phyloP scores from a whole-genome alignment of 208 protist species.

The Lotmaria passim region DNA sequence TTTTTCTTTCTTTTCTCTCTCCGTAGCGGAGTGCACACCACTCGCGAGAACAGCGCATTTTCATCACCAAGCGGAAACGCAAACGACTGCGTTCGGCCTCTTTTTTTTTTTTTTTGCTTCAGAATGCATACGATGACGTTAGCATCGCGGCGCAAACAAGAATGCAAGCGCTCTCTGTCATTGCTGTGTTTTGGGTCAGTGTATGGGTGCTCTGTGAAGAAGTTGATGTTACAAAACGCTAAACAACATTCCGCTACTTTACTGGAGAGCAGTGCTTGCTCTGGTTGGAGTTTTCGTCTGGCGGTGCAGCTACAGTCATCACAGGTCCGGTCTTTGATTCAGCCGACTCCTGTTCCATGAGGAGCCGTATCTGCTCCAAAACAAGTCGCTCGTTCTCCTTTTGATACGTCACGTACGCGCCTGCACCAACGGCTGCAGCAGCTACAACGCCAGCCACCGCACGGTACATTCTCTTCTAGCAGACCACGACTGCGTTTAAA shows the following conservation, averaged over 20 bases:
- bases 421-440: constrained; percentile 27
- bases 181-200: no score
- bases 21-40: no score
- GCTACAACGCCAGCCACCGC: constrained; percentile 28
- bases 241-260: not conserved
- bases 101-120: no score
- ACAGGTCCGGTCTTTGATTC: constrained; percentile 7
- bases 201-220: no score
- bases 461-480: constrained; percentile 12
- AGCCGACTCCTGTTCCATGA: constrained; percentile 22
- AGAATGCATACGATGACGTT: no score
- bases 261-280: not conserved
- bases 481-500: no score
- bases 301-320: not conserved
- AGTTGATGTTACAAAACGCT: not conserved
- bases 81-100: no score
- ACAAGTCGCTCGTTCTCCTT: constrained; percentile 46
- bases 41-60: no score
- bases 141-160: no score
- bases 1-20: no score
- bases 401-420: constrained; percentile 35
- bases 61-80: no score
- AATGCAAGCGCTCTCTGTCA: no score
- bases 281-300: not conserved
- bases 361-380: constrained; percentile 32